Evolutionary conservation across 805 yeast species (phyloP), one percentile per base, ranked within the genome.

Genomic region (Cephaloascus fragrans): DNA sequence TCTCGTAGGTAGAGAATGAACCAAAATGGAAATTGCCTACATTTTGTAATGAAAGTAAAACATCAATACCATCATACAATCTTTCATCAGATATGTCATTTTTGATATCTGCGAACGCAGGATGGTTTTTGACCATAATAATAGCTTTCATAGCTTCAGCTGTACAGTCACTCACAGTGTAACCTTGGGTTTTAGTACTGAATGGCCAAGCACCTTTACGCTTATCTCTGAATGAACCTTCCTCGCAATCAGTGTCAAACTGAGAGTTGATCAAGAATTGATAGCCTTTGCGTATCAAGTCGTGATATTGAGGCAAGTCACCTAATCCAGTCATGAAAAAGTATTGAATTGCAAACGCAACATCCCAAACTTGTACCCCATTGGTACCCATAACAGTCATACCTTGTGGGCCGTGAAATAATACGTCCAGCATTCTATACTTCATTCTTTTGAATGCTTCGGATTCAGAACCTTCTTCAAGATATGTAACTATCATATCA

Each of bases 311-410:
- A 1, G 83, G 79, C 26, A 67, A 48, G 20, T 78, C 82, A 3
- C 85, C 89, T 28, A 89, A 59, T 0, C 95, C 96, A 0, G 95
- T 84, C 50, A 73, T 64, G 43, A 86, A 79, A 44, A 77, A 72
- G 51, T 86, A 85, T 54, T 93, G 98, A 19, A 93, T 67, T 40
- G 85, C 83, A 62, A 93, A 90, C 0, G 97, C 89, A 19, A 81
- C 80, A 58, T 93, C 99, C 98, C 99, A 93, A 1, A 83, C 89
- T 60, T 93, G 99, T 0, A 85, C 86, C 18, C 99, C 99, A 57
- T 93, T 93, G 1, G 99, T 93, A 2, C 99, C 99, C 85, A 83
- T 86, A 41, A 86, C 83, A 2, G 90, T 75, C 78, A 93, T 71
- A 3, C 99, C 99, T 53, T 83, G 83, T 0, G 88, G 83, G 0